Base-by-base conservation (phyloP, 441 rosid species). In the Euphorbia corollata region DNA sequence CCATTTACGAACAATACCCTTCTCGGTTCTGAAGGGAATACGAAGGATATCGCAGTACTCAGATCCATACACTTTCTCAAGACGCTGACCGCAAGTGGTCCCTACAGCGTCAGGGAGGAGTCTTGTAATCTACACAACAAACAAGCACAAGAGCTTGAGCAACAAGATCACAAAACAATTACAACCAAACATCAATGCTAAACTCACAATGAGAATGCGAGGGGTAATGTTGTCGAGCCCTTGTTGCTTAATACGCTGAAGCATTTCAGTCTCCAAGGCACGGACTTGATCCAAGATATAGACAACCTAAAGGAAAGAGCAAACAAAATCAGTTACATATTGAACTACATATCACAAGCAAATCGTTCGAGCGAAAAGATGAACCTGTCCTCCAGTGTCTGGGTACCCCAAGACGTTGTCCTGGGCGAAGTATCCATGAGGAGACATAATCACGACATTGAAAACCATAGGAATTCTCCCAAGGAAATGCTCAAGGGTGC, bases 251-350 rank as follows among this genome's bases (percentile, higher is more conserved):
- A 92, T 87, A 11, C 98, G 92, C 38, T 72, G 85, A 50, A 92
- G 88, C 97, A 92, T 90, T 79, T 92, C 98, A 0, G 73, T 82
- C 75, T 92, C 98, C 74, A 92, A 39, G 27, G 98, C 98, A 63
- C 98, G 96, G 47, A 92, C 98, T 87, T 92, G 98, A 82, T 92
- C 98, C 84, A 92, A 78, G 79, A 92, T 92, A 75, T 92, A 92
- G 15, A 92, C 98, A 81, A 91, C 96, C 97, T 90, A 57, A 20
- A 2, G 9, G 55, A 77, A 48, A 22, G 71, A 56, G 30, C 32
- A 24, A 19, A 64, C 39, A 22, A 47, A 16, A 47, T 65, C 48
- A 48, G 51, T 61, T 27, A 63, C 58, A 19, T 0, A 20, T 59
- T 24, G 16, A 34, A 13, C 16, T 4, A 47, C 16, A 47, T 7